A percentile compares a stretch with the other conserved stretches of the same genome.
phyloP scores from a whole-genome alignment of 257 asterid genomes.

The Rubia yunnanensis region DNA sequence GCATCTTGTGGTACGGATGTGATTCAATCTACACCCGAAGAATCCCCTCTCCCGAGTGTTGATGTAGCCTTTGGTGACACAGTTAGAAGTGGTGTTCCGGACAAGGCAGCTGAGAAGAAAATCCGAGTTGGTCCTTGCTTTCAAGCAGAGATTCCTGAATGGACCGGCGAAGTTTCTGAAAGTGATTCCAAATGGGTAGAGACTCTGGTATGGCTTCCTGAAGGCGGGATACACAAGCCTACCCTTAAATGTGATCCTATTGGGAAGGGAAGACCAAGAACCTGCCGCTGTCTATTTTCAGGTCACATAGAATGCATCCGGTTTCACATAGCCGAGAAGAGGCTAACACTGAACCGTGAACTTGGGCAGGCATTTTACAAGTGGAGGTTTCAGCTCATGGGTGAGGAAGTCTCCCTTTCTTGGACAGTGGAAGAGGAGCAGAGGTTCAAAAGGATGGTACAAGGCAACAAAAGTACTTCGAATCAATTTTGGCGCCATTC shows the following conservation, averaged over 20 bases:
- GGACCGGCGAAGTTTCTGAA: constrained; percentile 38
- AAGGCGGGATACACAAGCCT: constrained; percentile 19
- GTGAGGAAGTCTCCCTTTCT: constrained; percentile 83
- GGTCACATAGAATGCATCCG: constrained; percentile 55
- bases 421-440: constrained; percentile 63
- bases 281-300: constrained; percentile 42
- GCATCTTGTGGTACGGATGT: constrained; percentile 19
- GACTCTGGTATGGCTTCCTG: constrained; percentile 44
- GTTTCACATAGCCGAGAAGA: constrained; percentile 65
- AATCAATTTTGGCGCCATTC: constrained; percentile 42
- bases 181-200: constrained; percentile 86
- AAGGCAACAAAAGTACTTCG: constrained; percentile 13
- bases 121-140: constrained; percentile 36
- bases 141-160: constrained; percentile 65
- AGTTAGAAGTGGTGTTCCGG: constrained; percentile 11
- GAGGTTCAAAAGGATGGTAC: constrained; percentile 43
- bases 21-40: constrained; percentile 17
- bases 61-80: constrained; percentile 14
- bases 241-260: constrained; percentile 18
- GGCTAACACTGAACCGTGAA: constrained; percentile 43
- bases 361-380: constrained; percentile 35
- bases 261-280: constrained; percentile 36
- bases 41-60: constrained; percentile 12
- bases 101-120: constrained; percentile 18
- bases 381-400: constrained; percentile 68